Evolutionary conservation across 2,329 filamentous ascomycete genomes (phyloP).

Genomic region (Aplosporella prunicola): DNA sequence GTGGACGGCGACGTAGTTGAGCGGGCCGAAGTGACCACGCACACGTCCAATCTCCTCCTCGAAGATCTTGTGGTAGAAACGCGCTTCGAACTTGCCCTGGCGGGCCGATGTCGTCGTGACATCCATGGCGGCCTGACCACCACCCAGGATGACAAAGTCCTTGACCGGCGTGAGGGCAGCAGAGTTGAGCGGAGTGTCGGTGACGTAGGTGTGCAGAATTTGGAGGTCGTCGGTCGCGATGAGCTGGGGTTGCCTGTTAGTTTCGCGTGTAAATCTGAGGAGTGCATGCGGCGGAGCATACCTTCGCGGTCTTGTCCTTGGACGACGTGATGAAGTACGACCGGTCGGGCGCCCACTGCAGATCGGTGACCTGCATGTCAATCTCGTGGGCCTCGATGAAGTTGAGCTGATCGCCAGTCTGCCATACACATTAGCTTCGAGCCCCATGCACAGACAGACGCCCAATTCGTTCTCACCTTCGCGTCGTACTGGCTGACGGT

Average conservation of each 20-base stretch:
- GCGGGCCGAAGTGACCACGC: slow-evolving; percentile 88
- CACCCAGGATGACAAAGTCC: slow-evolving; percentile 94
- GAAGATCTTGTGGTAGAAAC: slow-evolving; percentile 99
- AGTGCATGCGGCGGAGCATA: slow-evolving; percentile 28
- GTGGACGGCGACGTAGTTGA: slow-evolving; percentile 93
- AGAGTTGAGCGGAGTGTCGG: slow-evolving; percentile 94
- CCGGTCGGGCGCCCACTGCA: slow-evolving; percentile 88
- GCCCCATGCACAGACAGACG: background rate
- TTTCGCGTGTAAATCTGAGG: background rate
- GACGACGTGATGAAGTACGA: slow-evolving; percentile 98
- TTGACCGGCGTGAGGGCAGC: slow-evolving; percentile 91
- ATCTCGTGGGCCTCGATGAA: slow-evolving; percentile 80
- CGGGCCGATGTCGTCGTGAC: slow-evolving; percentile 89
- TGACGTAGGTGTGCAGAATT: slow-evolving; percentile 82
- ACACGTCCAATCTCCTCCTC: slow-evolving; percentile 98
- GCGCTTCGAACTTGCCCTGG: slow-evolving; percentile 98
- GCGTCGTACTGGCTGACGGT: slow-evolving; percentile 83
- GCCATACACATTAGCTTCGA: slow-evolving; percentile 5
- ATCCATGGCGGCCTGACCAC: slow-evolving; percentile 97
- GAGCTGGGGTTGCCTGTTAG: slow-evolving; percentile 52
- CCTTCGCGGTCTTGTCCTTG: slow-evolving; percentile 96
- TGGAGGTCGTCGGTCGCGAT: slow-evolving; percentile 77
- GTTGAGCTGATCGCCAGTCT: slow-evolving; percentile 72
- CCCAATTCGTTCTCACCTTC: slow-evolving; percentile 48
- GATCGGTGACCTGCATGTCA: slow-evolving; percentile 75